phyloP scores from a whole-genome alignment of 2,329 filamentous ascomycete genomes.

The Cytospora schulzeri region DNA sequence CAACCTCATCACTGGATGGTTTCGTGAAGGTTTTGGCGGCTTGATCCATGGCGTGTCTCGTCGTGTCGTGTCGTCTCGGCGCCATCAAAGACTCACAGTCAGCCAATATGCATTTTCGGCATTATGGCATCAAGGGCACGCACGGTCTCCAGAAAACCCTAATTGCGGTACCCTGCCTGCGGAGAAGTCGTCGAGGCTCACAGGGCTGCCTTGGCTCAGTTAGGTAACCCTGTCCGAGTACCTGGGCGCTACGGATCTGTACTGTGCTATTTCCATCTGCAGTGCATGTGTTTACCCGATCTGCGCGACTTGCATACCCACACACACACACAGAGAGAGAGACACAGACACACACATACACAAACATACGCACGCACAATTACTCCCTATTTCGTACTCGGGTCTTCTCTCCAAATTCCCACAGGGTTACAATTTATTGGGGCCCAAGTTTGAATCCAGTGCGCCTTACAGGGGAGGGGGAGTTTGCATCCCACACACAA shows the following conservation, averaged over 20 bases:
- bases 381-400: conserved; percentile 6
- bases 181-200: conserved; percentile 3
- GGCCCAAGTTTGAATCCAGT: conserved; percentile 8
- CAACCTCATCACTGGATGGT: not conserved
- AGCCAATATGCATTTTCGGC: not conserved
- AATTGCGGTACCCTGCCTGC: not conserved
- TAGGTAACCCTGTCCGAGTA: conserved; percentile 18
- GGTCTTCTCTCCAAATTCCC: conserved; percentile 9
- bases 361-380: conserved; percentile 4
- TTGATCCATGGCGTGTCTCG: not conserved
- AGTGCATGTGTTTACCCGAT: conserved; percentile 19
- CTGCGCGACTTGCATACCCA: conserved; percentile 16
- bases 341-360: conserved; percentile 1
- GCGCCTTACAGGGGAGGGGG: conserved; percentile 16
- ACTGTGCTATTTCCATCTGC: conserved; percentile 21
- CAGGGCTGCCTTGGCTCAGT: conserved; percentile 9
- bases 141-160: not conserved
- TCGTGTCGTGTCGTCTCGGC: not conserved
- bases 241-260: conserved; percentile 5
- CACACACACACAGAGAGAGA: not conserved
- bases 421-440: conserved; percentile 3
- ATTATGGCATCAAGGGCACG: not conserved
- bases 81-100: not conserved
- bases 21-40: not conserved
- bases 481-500: conserved; percentile 1